These are phyloP conservation scores for Trametes punicea DNA, from an alignment of 768 basidiomycete genomes.

Conservation along the genomic window DNA sequence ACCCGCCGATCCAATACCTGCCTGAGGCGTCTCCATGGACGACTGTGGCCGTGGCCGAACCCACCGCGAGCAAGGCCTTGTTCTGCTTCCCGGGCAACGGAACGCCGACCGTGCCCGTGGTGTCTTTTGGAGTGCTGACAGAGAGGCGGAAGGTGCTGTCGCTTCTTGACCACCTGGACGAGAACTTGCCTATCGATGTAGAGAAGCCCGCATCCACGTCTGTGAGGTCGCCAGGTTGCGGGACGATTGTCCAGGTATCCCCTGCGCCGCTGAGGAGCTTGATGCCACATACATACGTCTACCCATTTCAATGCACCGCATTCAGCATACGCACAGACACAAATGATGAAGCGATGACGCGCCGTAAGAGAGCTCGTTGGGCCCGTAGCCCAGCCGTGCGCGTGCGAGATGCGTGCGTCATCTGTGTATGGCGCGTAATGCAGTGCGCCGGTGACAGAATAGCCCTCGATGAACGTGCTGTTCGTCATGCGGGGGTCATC, in stretches of 20 bases:
- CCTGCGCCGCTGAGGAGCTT: slow-evolving; percentile 15
- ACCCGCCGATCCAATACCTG: slow-evolving; percentile 4
- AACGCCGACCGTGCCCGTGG: slow-evolving; percentile 9
- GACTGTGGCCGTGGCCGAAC: background rate
- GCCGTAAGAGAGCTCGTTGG: slow-evolving; percentile 20
- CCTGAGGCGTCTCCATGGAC: slow-evolving; percentile 5
- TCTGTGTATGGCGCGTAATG: slow-evolving; percentile 19
- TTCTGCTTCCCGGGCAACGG: slow-evolving; percentile 3
- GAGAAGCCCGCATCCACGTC: slow-evolving; percentile 17
- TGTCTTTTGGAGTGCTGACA: slow-evolving; percentile 11
- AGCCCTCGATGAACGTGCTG: slow-evolving; percentile 23
- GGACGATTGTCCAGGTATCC: slow-evolving; percentile 14
- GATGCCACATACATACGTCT: slow-evolving; percentile 16
- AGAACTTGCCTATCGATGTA: slow-evolving; percentile 11
- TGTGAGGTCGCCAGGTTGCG: slow-evolving; percentile 11
- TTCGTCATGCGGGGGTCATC: slow-evolving; percentile 22
- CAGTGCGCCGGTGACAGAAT: slow-evolving; percentile 12
- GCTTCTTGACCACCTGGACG: slow-evolving; percentile 9
- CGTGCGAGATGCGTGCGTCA: slow-evolving; percentile 19
- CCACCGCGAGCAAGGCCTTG: background rate
- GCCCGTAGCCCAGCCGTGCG: slow-evolving; percentile 19
- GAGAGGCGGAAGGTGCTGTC: slow-evolving; percentile 1
- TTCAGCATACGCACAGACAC: too few relatives aligned
- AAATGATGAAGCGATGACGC: background rate
- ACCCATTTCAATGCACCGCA: background rate